Base-by-base conservation (phyloP, 1,139 yeast genomes). In the Entelexis paramagnoliae region DNA sequence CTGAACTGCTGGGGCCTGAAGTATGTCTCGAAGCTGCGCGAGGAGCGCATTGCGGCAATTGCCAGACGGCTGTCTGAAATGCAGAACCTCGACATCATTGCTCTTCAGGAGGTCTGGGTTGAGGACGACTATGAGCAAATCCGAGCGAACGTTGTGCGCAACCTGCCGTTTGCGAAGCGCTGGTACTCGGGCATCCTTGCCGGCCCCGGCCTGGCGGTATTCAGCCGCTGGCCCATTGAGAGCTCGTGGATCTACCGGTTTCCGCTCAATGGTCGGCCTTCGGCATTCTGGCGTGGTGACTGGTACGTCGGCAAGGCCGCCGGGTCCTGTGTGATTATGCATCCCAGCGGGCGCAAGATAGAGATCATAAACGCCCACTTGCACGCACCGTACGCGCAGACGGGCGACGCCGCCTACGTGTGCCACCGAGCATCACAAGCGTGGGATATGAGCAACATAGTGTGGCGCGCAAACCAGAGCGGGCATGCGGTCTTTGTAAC, bases 281-380 rank as follows among this genome's bases (percentile, higher is more conserved):
- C 89, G 36, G 98, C 98, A 0, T 82, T 93, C 57, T 83, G 78
- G 69, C 71, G 97, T 55, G 99, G 99, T 29, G 99, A 91, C 66
- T 91, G 96, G 95, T 86, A 78, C 59, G 99, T 93, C 24, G 99
- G 99, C 2, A 91, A 91, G 65, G 77, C 93, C 24, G 77, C 88
- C 20, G 85, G 95, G 0, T 80, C 88, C 2, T 84, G 95, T 0
- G 68, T 82, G 14, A 71, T 89, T 44, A 70, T 71, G 50, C 81
- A 83, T 9, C 71, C 75, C 8, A 65, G 65, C 20, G 72, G 74
- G 16, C 67, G 74, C 19, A 86, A 82, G 16, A 70, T 91, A 46
- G 96, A 94, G 14, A 67, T 93, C 9, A 71, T 91, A 62, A 89
- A 89, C 63, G 82, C 95, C 17, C 99, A 91, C 64, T 83, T 93